These are phyloP conservation scores for Kodamaea hsintzibuensis DNA, from an alignment of 805 yeast genomes.

Conservation along the genomic window DNA sequence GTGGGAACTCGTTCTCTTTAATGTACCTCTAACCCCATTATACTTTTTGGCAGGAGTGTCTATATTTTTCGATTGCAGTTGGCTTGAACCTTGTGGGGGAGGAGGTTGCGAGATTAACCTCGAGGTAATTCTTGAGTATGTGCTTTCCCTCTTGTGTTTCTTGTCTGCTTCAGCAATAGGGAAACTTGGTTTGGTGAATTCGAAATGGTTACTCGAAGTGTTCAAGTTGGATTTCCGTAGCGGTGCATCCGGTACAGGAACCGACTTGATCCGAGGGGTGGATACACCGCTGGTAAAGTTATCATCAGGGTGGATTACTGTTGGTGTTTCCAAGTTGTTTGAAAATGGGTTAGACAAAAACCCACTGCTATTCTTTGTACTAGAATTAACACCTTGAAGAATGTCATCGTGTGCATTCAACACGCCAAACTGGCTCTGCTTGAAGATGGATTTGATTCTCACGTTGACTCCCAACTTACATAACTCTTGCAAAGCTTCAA, in stretches of 20 bases:
- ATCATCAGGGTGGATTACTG: conserved; percentile 24
- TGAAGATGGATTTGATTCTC: conserved; percentile 56
- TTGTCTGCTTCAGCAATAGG: conserved; percentile 21
- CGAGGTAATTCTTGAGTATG: conserved; percentile 49
- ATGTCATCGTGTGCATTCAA: conserved; percentile 9
- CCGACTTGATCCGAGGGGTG: conserved; percentile 27
- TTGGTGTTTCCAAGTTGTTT: conserved; percentile 24
- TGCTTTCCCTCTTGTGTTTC: conserved; percentile 29
- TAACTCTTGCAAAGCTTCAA: conserved; percentile 82
- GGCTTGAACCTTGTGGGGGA: not conserved
- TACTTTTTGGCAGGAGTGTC: conserved; percentile 10
- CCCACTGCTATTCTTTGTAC: conserved; percentile 8
- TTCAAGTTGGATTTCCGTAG: conserved; percentile 30
- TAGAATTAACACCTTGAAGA: not conserved
- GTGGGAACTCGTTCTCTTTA: conserved; percentile 9
- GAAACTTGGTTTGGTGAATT: conserved; percentile 33
- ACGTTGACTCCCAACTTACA: conserved; percentile 71
- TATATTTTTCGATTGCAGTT: conserved; percentile 6
- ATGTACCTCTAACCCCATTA: conserved; percentile 5
- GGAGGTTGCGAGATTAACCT: conserved; percentile 41
- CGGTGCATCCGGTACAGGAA: conserved; percentile 39
- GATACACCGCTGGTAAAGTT: conserved; percentile 26
- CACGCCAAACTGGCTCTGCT: conserved; percentile 16
- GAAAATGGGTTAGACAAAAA: conserved; percentile 32
- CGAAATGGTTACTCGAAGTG: conserved; percentile 20